Conservation (phyloP, 176 grass and related monocot species). For the Phoenix dactylifera region DNA sequence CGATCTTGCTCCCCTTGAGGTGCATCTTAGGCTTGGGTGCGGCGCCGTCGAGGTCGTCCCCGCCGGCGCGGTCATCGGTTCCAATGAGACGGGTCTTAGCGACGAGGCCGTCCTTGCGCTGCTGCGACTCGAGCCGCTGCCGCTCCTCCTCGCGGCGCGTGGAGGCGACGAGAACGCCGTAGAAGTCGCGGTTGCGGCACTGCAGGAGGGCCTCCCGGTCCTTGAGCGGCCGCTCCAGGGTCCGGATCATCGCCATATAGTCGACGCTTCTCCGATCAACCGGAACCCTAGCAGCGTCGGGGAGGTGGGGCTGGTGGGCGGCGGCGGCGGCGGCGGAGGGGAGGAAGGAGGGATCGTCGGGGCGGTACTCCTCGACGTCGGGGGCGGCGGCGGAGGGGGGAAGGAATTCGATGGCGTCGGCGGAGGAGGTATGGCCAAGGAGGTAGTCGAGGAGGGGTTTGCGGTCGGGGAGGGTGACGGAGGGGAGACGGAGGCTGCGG, state of each 20-base stretch:
- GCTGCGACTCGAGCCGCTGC: conserved; percentile 32
- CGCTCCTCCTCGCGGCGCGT: conserved; percentile 63
- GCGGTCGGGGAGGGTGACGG: conserved; percentile 74
- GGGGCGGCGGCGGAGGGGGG: conserved; percentile 18
- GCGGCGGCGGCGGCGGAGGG: conserved; percentile 13
- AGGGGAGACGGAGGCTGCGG: conserved; percentile 56
- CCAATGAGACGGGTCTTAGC: conserved; percentile 30
- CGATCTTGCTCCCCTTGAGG: conserved; percentile 30
- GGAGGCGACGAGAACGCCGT: conserved; percentile 33
- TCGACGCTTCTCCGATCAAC: conserved; percentile 13
- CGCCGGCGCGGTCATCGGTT: conserved; percentile 17
- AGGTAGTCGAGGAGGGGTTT: conserved; percentile 94
- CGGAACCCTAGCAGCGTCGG: background rate
- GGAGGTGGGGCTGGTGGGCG: background rate
- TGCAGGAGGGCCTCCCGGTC: conserved; percentile 68
- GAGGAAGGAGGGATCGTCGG: conserved; percentile 23
- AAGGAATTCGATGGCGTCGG: conserved; percentile 39
- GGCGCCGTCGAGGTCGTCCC: conserved; percentile 14
- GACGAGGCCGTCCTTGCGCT: conserved; percentile 53
- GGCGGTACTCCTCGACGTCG: conserved; percentile 9
- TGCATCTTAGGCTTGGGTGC: conserved; percentile 32
- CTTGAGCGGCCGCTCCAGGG: conserved; percentile 65
- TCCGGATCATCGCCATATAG: conserved; percentile 39
- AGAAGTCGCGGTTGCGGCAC: conserved; percentile 79
- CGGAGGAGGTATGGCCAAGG: conserved; percentile 34